phyloP scores from a whole-genome alignment of 148 eudicot species.

The Bassia scoparia region DNA sequence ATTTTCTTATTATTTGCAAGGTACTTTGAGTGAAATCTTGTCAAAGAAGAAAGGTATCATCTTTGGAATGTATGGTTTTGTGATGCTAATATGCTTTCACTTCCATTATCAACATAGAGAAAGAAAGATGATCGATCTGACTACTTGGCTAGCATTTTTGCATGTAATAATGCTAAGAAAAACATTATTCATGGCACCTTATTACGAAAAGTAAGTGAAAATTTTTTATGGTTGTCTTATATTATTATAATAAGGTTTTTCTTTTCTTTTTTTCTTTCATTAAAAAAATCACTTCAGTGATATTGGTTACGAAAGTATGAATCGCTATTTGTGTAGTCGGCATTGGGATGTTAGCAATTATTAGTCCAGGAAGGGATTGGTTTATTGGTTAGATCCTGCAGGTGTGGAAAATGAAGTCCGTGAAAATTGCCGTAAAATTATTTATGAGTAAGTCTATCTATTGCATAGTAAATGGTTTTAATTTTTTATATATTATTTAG shows the following conservation, averaged over 20 bases:
- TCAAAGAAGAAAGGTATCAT: conserved; percentile 2
- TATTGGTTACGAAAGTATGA: background rate
- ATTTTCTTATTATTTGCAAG: background rate
- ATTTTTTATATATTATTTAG: too few species aligned
- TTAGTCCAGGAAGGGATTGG: too few species aligned
- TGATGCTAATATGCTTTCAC: background rate
- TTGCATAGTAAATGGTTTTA: too few species aligned
- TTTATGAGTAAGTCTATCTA: background rate
- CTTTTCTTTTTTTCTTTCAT: too few species aligned
- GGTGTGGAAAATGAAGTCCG: background rate
- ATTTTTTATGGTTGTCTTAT: background rate
- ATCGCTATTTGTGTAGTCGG: background rate
- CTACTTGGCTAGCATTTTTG: background rate
- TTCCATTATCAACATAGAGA: background rate
- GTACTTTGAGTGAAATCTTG: conserved; percentile 1
- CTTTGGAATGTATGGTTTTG: background rate
- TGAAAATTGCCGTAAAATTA: background rate
- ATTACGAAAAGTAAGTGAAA: background rate
- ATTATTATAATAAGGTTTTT: too few species aligned
- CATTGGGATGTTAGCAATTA: background rate
- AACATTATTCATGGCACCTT: background rate
- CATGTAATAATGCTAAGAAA: background rate
- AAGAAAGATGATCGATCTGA: background rate
- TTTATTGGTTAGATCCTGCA: background rate
- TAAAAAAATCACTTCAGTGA: too few species aligned